Percentiles rank a stretch among this genome's conserved stretches.
Evolutionary conservation across 768 basidiomycete species (phyloP).

Genomic region (Pleurotus platypus): DNA sequence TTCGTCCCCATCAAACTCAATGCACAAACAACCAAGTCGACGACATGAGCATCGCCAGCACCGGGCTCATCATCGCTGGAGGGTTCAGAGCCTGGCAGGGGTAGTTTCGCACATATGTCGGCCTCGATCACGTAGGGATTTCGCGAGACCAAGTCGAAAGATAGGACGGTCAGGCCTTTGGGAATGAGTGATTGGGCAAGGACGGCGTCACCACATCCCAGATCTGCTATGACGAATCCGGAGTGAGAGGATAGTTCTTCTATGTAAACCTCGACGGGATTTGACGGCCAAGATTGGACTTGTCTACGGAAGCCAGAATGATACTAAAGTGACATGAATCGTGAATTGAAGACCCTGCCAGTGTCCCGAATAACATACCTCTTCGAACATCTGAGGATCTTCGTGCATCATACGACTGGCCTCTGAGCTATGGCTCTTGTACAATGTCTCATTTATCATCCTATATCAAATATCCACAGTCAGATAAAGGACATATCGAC

Average conservation of each 20-base stretch:
- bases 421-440: constrained; percentile 77
- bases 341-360: constrained; percentile 4
- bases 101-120: constrained; percentile 80
- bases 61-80: constrained; percentile 25
- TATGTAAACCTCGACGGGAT: constrained; percentile 86
- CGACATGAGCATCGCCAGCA: constrained; percentile 65
- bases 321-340: constrained; percentile 53
- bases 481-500: neutral
- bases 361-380: constrained; percentile 44
- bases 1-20: constrained; percentile 97
- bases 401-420: constrained; percentile 81
- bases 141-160: constrained; percentile 79
- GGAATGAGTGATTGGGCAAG: constrained; percentile 74
- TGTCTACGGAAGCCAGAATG: constrained; percentile 90
- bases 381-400: constrained; percentile 77
- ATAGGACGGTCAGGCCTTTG: constrained; percentile 65
- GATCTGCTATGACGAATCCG: constrained; percentile 77
- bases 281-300: constrained; percentile 90
- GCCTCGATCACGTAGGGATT: constrained; percentile 78
- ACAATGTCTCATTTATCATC: constrained; percentile 89
- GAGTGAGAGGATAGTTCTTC: constrained; percentile 62
- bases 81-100: constrained; percentile 78
- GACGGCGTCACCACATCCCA: constrained; percentile 94
- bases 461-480: constrained; percentile 30
- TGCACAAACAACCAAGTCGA: constrained; percentile 90